phyloP scores from a whole-genome alignment of 1,284 basidiomycete genomes.

The Cryptococcus floricola region DNA sequence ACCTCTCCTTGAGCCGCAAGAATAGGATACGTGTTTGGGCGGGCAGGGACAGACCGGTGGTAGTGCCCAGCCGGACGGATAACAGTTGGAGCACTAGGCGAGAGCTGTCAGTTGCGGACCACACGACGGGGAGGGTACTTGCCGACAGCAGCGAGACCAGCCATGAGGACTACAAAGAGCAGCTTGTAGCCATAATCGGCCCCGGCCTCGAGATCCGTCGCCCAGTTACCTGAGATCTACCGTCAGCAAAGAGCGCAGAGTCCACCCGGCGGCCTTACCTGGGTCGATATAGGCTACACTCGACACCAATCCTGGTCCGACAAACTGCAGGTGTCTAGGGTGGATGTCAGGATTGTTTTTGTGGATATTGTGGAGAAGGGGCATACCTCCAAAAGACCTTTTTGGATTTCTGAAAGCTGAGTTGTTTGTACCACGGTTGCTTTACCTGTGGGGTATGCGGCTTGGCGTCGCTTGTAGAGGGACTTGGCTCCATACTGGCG shows the following conservation, averaged over 20 bases:
- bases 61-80: slow-evolving; percentile 54
- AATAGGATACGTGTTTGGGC: slow-evolving; percentile 66
- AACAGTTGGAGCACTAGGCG: slow-evolving; percentile 37
- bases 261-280: slow-evolving; percentile 6
- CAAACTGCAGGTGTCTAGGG: slow-evolving; percentile 43
- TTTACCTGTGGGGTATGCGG: too few species aligned
- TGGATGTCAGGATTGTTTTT: too few species aligned
- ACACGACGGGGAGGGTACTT: not conserved
- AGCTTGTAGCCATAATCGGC: slow-evolving; percentile 76
- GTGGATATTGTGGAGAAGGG: too few species aligned
- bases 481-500: too few species aligned
- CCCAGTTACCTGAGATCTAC: slow-evolving; percentile 23
- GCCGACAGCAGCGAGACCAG: slow-evolving; percentile 69
- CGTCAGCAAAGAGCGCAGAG: too few species aligned
- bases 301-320: slow-evolving; percentile 50
- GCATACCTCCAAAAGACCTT: too few species aligned
- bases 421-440: not conserved
- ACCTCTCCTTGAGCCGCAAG: slow-evolving; percentile 63
- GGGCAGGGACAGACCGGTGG: slow-evolving; percentile 48
- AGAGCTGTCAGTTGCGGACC: not conserved
- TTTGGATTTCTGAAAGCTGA: too few species aligned
- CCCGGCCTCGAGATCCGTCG: slow-evolving; percentile 50
- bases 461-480: too few species aligned
- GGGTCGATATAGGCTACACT: slow-evolving; percentile 49
- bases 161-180: slow-evolving; percentile 77